Evolutionary conservation across 805 yeast genomes (phyloP).

Genomic region (Yamadazyma endophytica): DNA sequence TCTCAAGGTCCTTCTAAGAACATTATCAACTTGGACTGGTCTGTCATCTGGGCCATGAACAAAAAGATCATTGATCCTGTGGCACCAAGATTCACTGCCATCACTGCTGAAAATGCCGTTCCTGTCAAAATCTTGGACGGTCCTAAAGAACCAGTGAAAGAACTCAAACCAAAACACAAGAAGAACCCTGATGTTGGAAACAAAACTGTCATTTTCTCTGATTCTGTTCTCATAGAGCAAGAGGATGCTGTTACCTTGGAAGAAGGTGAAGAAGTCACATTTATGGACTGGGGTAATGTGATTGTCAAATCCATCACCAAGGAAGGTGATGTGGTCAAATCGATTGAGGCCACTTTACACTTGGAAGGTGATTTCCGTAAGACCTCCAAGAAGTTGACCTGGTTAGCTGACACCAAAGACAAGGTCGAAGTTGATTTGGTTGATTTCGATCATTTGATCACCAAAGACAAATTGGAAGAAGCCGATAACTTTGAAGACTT

Average conservation of each 20-base stretch:
- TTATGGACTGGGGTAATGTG: slow-evolving; percentile 99
- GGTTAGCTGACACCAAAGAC: slow-evolving; percentile 85
- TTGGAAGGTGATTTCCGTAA: slow-evolving; percentile 96
- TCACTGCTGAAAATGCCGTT: slow-evolving; percentile 62
- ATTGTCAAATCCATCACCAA: slow-evolving; percentile 68
- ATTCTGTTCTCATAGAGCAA: slow-evolving; percentile 73
- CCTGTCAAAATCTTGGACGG: slow-evolving; percentile 61
- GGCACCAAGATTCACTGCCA: slow-evolving; percentile 93
- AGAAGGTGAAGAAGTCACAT: slow-evolving; percentile 89
- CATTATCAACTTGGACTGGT: slow-evolving; percentile 96
- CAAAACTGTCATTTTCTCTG: slow-evolving; percentile 68
- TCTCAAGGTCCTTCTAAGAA: slow-evolving; percentile 98
- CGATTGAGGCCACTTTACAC: slow-evolving; percentile 74
- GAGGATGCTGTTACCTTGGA: slow-evolving; percentile 67
- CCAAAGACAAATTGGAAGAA: slow-evolving; percentile 92
- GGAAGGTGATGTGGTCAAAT: slow-evolving; percentile 51
- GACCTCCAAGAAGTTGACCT: slow-evolving; percentile 89
- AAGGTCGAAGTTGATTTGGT: slow-evolving; percentile 71
- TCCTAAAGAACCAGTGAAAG: slow-evolving; percentile 58
- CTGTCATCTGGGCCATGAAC: slow-evolving; percentile 94
- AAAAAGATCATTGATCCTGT: slow-evolving; percentile 95
- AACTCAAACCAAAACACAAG: slow-evolving; percentile 88
- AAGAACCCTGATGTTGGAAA: slow-evolving; percentile 88
- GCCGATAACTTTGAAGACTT: slow-evolving; percentile 91
- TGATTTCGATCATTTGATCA: slow-evolving; percentile 91